phyloP scores from a whole-genome alignment of 441 rosid species.

The Gossypium davidsonii region DNA sequence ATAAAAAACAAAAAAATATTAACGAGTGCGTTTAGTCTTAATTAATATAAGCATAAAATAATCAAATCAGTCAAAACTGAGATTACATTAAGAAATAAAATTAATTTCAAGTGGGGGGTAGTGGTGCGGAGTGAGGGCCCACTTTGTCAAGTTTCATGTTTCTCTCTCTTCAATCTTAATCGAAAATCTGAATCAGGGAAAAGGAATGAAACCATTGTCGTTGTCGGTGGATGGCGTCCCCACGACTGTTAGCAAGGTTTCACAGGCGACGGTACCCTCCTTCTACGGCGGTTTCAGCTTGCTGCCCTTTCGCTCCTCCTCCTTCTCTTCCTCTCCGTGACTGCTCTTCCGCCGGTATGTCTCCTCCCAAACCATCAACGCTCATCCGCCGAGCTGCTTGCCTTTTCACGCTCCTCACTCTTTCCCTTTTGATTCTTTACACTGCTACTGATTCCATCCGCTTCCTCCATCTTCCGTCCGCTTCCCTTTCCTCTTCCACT shows the following conservation, averaged over 20 bases:
- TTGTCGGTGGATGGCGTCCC: background rate
- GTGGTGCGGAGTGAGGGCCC: background rate
- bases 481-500: constrained; percentile 15
- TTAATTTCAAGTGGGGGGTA: background rate
- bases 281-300: background rate
- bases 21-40: background rate
- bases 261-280: constrained; percentile 7
- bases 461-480: constrained; percentile 11
- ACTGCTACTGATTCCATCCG: constrained; percentile 28
- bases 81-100: background rate
- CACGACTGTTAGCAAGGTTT: background rate
- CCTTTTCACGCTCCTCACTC: constrained; percentile 18
- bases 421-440: constrained; percentile 35
- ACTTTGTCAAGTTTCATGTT: background rate
- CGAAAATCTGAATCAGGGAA: background rate
- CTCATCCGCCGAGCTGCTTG: constrained; percentile 19
- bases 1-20: background rate
- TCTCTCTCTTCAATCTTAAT: background rate
- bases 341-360: background rate
- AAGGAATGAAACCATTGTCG: background rate
- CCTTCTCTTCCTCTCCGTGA: background rate
- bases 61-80: background rate
- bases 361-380: background rate
- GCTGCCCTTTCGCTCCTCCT: background rate
- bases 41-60: background rate